phyloP scores from a whole-genome alignment of 2,329 filamentous ascomycete genomes.

The Podosphaera fusca region DNA sequence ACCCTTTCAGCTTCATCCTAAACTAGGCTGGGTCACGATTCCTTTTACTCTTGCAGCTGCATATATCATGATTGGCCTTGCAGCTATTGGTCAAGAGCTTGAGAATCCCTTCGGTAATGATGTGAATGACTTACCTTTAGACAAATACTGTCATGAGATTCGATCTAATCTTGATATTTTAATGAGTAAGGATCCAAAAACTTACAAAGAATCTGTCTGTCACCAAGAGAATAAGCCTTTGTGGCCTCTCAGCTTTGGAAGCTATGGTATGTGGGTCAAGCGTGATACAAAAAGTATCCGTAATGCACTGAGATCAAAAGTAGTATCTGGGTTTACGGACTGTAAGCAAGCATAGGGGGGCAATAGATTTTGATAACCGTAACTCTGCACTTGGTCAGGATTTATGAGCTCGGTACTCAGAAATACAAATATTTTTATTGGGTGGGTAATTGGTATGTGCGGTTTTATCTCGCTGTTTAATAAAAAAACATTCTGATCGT shows the following conservation, averaged over 20 bases:
- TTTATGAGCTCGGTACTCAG: too few species aligned
- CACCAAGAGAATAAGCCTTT: constrained; percentile 15
- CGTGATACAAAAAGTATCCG: constrained; percentile 23
- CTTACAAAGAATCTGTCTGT: constrained; percentile 5
- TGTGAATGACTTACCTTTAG: constrained; percentile 60
- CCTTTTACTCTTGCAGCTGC: constrained; percentile 48
- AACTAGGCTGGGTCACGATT: constrained; percentile 51
- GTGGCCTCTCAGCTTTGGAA: constrained; percentile 19
- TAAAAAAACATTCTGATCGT: too few species aligned
- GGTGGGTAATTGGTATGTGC: too few species aligned
- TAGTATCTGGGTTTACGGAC: constrained; percentile 5
- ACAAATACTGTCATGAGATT: constrained; percentile 54
- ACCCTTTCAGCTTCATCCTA: constrained; percentile 51
- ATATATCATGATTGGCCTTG: constrained; percentile 65
- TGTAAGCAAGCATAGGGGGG: too few species aligned
- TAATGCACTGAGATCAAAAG: constrained; percentile 13
- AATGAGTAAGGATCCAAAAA: constrained; percentile 4
- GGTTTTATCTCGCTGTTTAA: too few species aligned
- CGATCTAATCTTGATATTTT: constrained; percentile 54
- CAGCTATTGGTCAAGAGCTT: constrained; percentile 55
- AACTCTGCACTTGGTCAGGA: too few species aligned
- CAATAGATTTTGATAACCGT: too few species aligned
- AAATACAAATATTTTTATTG: too few species aligned
- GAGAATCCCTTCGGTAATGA: constrained; percentile 71
- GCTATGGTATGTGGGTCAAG: constrained; percentile 22